Conservation (phyloP, 768 basidiomycete genomes). For the Boletellus ananas region DNA sequence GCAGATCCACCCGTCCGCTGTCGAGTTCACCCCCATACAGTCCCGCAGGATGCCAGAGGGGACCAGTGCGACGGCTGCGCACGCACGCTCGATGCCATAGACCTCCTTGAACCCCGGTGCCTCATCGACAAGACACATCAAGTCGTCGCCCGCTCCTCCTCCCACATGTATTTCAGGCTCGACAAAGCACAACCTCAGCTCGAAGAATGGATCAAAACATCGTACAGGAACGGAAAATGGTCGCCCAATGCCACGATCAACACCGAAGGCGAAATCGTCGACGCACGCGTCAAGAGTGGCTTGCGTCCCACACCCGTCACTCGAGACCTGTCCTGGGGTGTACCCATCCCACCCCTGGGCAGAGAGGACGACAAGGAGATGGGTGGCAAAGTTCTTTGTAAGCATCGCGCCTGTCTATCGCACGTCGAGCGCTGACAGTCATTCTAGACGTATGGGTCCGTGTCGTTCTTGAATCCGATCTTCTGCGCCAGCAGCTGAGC, state of each 20-base stretch:
- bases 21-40: neutral
- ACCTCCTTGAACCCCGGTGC: constrained; percentile 93
- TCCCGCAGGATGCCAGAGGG: constrained; percentile 81
- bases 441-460: constrained; percentile 87
- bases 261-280: constrained; percentile 80
- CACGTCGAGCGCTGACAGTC: constrained; percentile 4
- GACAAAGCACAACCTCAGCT: constrained; percentile 77
- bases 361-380: constrained; percentile 78
- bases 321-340: constrained; percentile 93
- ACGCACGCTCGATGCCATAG: constrained; percentile 88
- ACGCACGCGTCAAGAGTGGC: constrained; percentile 82
- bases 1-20: constrained; percentile 12
- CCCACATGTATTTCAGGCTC: constrained; percentile 90
- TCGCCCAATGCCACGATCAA: constrained; percentile 90
- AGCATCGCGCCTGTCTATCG: constrained; percentile 32
- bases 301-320: constrained; percentile 89
- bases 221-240: constrained; percentile 85
- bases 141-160: constrained; percentile 70
- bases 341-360: constrained; percentile 76
- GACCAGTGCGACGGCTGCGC: constrained; percentile 97
- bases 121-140: constrained; percentile 77
- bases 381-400: constrained; percentile 93
- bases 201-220: constrained; percentile 83
- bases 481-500: neutral
- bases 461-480: constrained; percentile 5